Evolutionary conservation across 176 grass and related monocot genomes (phyloP).

Genomic region (Carex pumila): DNA sequence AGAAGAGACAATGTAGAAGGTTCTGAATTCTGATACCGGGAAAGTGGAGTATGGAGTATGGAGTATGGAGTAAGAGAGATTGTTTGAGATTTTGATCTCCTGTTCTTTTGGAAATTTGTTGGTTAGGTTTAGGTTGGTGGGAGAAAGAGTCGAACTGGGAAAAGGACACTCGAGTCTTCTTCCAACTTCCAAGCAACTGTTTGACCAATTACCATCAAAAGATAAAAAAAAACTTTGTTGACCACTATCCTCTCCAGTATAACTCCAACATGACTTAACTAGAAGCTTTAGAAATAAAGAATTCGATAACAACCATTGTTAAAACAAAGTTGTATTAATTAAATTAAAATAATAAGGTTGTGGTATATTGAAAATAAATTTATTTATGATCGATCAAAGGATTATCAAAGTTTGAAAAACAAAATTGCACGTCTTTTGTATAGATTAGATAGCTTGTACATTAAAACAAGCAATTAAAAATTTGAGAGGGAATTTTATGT

Average conservation of each 20-base stretch:
- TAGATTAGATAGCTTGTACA: not conserved
- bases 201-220: not conserved
- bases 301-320: not conserved
- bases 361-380: not conserved
- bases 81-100: not conserved
- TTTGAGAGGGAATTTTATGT: not conserved
- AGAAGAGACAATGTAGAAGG: not conserved
- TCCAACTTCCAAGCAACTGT: not conserved
- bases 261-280: not conserved
- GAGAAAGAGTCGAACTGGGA: not conserved
- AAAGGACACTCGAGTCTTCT: not conserved
- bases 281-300: not conserved
- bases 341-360: not conserved
- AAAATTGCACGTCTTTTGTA: not conserved
- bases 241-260: not conserved
- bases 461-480: not conserved
- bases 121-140: not conserved
- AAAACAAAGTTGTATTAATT: not conserved
- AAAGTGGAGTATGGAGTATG: not conserved
- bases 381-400: not conserved
- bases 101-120: not conserved
- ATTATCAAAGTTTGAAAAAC: not conserved
- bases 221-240: not conserved
- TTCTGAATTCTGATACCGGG: not conserved
- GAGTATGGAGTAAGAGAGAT: not conserved